Evolutionary conservation across 352 stramenopile genomes (phyloP), one percentile per base, ranked within the genome.

Genomic region (Phytopythium oedochilum): DNA sequence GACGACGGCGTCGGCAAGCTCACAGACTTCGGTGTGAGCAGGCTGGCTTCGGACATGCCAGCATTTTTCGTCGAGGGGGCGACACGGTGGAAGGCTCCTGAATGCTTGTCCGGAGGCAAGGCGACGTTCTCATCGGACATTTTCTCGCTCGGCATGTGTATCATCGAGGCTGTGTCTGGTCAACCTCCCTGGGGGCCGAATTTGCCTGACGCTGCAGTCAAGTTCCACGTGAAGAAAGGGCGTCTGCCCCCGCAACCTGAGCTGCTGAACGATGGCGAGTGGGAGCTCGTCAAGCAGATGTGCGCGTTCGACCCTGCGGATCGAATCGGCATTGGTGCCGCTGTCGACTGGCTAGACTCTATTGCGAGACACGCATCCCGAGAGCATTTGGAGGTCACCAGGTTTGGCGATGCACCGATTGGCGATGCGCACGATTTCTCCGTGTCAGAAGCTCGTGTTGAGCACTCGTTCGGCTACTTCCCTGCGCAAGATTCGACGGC

Each of bases 201-300:
- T 17, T 22, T 59, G 29, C 28, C 14, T 15, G 26, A 59, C 48
- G 23, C 26, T 22, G 50, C 32, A 15, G 43, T 55, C 3, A 56
- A 46, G 38, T 57, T 50, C 20, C 47, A 61, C 20, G 56, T 57
- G 29, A 20, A n/a, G 22, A 32, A 18, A 22, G 47, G 47, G 5
- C 66, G 55, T 25, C 57, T 72, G 14, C 64, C 64, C 26, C 12
- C 42, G 1, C 52, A 57, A 25, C 48, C 64, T 25, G 11, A 25
- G 15, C 42, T 49, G 18, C 57, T 70, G 20, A 59, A 52, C 25
- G 40, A 61, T 34, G 56, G 60, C 5, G 61, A 70, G 44, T 72
- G 64, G 64, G 20, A 66, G 47, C 57, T 71, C 31, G 58, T 72
- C 11, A 7, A 59, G 46, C 53, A 45, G 1, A 72, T 72, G 64